These are phyloP conservation scores for Populus hybrid DNA, from an alignment of 441 rosid genomes.

Conservation along the genomic window DNA sequence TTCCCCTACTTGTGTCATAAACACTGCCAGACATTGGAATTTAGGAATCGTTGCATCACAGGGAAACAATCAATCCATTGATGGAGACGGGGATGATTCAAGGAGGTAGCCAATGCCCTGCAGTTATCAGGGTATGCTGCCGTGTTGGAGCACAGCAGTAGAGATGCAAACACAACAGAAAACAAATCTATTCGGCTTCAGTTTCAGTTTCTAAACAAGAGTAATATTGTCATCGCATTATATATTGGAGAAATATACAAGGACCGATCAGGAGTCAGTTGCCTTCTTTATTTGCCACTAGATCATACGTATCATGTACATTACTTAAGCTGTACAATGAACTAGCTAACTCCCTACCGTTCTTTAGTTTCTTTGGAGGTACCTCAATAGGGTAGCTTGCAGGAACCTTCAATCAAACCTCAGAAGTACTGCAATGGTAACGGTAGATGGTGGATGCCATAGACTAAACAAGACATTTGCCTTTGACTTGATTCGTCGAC, in stretches of 20 bases:
- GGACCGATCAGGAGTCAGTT: background rate
- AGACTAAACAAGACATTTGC: background rate
- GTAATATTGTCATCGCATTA: background rate
- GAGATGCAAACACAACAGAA: background rate
- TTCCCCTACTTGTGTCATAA: too few relatives aligned
- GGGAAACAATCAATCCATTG: too few relatives aligned
- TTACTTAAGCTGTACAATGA: constrained; percentile 38
- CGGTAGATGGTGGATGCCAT: constrained; percentile 1
- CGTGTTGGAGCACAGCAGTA: background rate
- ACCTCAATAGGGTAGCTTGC: constrained; percentile 12
- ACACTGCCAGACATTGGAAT: too few relatives aligned
- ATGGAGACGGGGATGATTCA: too few relatives aligned
- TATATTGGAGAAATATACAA: constrained; percentile 23
- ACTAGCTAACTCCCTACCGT: constrained; percentile 11
- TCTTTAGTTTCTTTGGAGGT: constrained; percentile 6
- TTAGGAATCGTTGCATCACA: too few relatives aligned
- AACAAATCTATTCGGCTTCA: background rate
- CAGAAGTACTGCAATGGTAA: background rate
- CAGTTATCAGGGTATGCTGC: background rate
- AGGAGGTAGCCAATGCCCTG: background rate
- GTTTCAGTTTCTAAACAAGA: background rate
- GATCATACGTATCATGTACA: constrained; percentile 15
- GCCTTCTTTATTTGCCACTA: constrained; percentile 22
- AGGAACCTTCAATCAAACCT: constrained; percentile 9
- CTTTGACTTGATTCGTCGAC: background rate